Conservation (phyloP, 768 basidiomycete species). For the Naematelia aurantialba region DNA sequence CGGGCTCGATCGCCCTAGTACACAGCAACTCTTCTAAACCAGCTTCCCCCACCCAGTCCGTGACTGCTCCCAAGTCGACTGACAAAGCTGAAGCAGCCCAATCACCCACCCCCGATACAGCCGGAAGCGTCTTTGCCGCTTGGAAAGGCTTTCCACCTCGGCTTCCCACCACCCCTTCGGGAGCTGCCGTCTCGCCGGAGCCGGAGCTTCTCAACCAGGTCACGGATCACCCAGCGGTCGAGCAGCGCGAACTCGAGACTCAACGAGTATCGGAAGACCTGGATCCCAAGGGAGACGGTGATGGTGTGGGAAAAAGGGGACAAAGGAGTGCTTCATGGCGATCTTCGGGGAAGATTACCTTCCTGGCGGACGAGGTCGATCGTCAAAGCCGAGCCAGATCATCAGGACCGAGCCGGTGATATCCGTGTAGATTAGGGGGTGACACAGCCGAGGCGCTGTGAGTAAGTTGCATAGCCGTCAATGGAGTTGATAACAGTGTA, state of each 20-base stretch:
- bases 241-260: no score
- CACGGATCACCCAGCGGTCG: no score
- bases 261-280: no score
- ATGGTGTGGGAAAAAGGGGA: background rate
- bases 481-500: no score
- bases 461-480: background rate
- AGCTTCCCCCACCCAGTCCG: background rate
- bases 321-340: background rate
- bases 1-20: background rate
- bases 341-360: background rate
- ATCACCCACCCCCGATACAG: background rate
- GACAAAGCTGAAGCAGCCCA: background rate
- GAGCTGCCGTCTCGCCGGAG: no score
- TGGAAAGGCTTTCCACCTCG: background rate
- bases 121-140: background rate
- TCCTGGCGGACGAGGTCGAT: background rate
- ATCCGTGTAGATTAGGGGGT: background rate
- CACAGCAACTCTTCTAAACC: background rate
- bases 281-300: background rate
- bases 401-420: background rate
- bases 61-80: background rate
- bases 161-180: no score
- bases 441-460: no score
- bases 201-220: no score
- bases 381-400: background rate